Evolutionary conservation across 176 grass and related monocot genomes (phyloP), one percentile per base, ranked within the genome.

Genomic region (Lolium multiflorum): DNA sequence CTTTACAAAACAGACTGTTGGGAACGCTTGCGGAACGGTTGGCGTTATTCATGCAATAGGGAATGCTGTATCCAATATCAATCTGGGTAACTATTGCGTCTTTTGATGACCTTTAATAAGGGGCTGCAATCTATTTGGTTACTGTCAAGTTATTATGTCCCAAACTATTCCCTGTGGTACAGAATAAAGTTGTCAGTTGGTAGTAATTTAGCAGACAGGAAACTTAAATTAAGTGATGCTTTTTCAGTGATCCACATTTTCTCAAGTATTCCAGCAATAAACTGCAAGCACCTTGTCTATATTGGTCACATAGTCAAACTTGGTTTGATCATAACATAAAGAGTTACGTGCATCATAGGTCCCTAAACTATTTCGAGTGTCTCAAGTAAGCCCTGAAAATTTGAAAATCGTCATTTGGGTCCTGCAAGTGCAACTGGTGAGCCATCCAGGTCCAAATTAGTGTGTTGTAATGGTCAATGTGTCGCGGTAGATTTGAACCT

Each of bases 21-120:
- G 92, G 22, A 99, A 99, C 76, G 97, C 97, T 88, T 99, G 97
- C 91, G 97, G 97, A 84, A 99, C 97, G 55, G 80, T 99, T 85
- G 97, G 97, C 57, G 83, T 99, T 78, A 93, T 99, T 90, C 97
- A 99, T 94, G 94, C 97, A 71, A 64, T 96, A 78, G 94, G 97
- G 22, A 99, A 99, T 89, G 88, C 92, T 21, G 82, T 82, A 64
- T 99, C 97, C 37, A 80, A 94, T 68, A 96, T 96, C 82, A 99
- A 92, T 57, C 90, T 96, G 83, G 85, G 97, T 99, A 92, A 82
- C 55, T 79, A 7, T 48, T 66, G 11, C 6, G 49, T 78, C 25
- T 86, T 82, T 74, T 26, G 26, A 14, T 81, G 79, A 62, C 26
- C 20, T 72, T 59, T 79, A 22, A 74, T 64, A 65, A 2, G 35